A percentile compares a stretch with the other conserved stretches of the same genome.
Conservation (phyloP, 306 rosid genomes). For the Mimosa pudica region DNA sequence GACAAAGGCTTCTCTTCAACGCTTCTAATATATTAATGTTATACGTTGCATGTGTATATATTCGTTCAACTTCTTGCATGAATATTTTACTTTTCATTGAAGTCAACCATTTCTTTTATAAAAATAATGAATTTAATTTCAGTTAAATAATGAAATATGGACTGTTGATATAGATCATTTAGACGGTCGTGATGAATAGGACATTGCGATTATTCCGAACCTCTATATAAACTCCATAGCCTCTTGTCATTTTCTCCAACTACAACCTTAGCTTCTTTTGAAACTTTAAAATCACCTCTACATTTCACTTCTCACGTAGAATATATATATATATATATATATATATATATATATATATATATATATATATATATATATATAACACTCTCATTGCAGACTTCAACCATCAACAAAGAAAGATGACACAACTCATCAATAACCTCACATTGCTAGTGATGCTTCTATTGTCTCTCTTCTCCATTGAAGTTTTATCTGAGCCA, state of each 20-base stretch:
- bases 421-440: conserved; percentile 31
- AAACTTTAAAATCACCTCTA: background rate
- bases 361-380: background rate
- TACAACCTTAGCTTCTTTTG: background rate
- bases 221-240: conserved; percentile 27
- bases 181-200: background rate
- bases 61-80: conserved; percentile 17
- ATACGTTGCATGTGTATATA: background rate
- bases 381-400: background rate
- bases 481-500: background rate
- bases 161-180: background rate
- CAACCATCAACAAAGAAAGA: background rate
- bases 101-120: background rate
- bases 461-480: background rate
- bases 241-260: conserved; percentile 18
- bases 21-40: background rate
- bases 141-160: background rate
- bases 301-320: background rate
- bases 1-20: background rate
- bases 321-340: background rate
- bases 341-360: background rate
- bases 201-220: background rate
- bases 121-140: no score
- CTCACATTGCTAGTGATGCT: conserved; percentile 10
- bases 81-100: no score